phyloP scores from a whole-genome alignment of 1,284 basidiomycete species.

The Kalmanozyma brasiliensis region DNA sequence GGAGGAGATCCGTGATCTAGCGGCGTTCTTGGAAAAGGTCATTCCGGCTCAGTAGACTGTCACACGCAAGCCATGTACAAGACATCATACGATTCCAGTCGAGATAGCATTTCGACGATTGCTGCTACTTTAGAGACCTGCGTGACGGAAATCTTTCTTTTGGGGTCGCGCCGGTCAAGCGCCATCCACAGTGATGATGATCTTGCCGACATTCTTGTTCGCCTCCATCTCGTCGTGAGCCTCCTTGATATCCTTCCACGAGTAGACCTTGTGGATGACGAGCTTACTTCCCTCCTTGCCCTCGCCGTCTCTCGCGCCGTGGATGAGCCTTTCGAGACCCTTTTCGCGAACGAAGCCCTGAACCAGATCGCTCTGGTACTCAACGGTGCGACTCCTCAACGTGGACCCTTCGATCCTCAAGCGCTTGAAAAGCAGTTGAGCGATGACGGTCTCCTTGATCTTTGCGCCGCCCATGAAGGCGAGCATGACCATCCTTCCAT shows the following conservation, averaged over 20 bases:
- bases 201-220: conserved; percentile 78
- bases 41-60: conserved; percentile 38
- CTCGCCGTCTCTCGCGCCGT: conserved; percentile 9
- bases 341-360: conserved; percentile 72
- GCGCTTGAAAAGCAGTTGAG: conserved; percentile 82
- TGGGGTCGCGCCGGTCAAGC: conserved; percentile 4
- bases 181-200: conserved; percentile 45
- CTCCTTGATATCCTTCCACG: conserved; percentile 82
- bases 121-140: too few species aligned
- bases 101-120: neutral
- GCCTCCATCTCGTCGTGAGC: conserved; percentile 88
- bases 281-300: conserved; percentile 38
- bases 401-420: conserved; percentile 90
- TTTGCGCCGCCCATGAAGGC: conserved; percentile 78
- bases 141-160: too few species aligned
- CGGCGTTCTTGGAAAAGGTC: conserved; percentile 52
- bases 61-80: too few species aligned
- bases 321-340: conserved; percentile 42
- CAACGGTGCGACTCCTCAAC: conserved; percentile 79
- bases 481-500: conserved; percentile 81
- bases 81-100: too few species aligned
- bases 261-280: conserved; percentile 73
- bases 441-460: conserved; percentile 76
- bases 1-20: conserved; percentile 61
- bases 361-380: conserved; percentile 84